Percentiles rank a stretch among this genome's conserved stretches.
These are phyloP conservation scores for Cronartium ribicola DNA, from an alignment of 1,284 basidiomycete genomes.

Conservation along the genomic window DNA sequence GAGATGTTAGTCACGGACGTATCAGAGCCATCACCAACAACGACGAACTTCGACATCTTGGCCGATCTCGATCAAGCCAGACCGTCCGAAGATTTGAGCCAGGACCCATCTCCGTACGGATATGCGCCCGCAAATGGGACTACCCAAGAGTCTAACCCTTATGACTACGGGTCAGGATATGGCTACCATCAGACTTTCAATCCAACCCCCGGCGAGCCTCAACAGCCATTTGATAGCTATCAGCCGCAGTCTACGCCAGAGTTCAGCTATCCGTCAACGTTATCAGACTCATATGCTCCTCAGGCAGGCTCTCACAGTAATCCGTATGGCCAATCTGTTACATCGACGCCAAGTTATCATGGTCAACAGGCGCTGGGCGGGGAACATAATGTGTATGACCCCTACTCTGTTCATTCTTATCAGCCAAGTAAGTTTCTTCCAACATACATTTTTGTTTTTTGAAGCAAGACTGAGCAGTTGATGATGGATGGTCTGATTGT, in stretches of 20 bases:
- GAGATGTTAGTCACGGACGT: conserved; percentile 9
- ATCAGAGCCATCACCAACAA: neutral
- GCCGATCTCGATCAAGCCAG: conserved; percentile 20
- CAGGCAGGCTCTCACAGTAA: neutral
- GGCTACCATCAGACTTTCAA: neutral
- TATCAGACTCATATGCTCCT: neutral
- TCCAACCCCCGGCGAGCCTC: neutral
- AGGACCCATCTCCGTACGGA: neutral
- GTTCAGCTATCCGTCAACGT: neutral
- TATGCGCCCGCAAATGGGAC: neutral
- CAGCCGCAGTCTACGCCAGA: neutral
- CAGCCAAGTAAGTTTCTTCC: neutral
- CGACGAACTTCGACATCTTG: conserved; percentile 18
- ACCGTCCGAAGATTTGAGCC: neutral
- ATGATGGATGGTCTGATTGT: neutral
- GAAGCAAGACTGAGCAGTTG: neutral
- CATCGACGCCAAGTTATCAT: neutral
- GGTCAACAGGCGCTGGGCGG: neutral
- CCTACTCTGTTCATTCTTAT: neutral
- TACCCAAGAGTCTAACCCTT: neutral
- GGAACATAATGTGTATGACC: neutral
- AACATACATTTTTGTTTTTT: neutral
- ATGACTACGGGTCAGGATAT: neutral
- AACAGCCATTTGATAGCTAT: neutral
- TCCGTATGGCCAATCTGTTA: neutral